Evolutionary conservation across 306 rosid species (phyloP).

Genomic region (Casuarina glauca): DNA sequence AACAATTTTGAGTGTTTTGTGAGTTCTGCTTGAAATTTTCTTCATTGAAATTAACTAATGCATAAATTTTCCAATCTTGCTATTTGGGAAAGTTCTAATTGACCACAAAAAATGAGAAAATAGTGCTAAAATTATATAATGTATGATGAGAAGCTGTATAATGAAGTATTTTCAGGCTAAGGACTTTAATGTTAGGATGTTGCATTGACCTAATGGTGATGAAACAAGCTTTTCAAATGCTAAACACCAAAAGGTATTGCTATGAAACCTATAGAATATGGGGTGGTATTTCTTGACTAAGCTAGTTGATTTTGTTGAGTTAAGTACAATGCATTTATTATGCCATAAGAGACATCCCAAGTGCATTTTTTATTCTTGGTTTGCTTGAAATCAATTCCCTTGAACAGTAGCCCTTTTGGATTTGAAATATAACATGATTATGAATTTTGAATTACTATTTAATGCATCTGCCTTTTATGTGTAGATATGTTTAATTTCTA

Average conservation of each 20-base stretch:
- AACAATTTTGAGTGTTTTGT: neutral
- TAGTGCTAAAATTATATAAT: neutral
- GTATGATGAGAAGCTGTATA: neutral
- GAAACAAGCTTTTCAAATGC: slow-evolving; percentile 43
- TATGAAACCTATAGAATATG: neutral
- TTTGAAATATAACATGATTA: neutral
- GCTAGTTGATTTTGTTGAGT: neutral
- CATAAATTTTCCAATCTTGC: neutral
- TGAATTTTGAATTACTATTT: neutral
- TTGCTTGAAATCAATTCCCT: neutral
- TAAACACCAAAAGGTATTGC: slow-evolving; percentile 57
- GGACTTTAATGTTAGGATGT: slow-evolving; percentile 37
- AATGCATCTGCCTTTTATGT: neutral
- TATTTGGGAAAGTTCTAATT: neutral
- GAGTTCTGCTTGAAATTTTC: neutral
- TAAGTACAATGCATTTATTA: neutral
- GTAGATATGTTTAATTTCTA: neutral
- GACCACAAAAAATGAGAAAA: neutral
- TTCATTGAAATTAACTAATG: neutral
- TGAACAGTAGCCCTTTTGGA: neutral
- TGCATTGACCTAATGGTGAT: slow-evolving; percentile 31
- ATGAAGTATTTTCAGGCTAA: slow-evolving; percentile 27
- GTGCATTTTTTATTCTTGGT: neutral
- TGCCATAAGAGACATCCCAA: neutral
- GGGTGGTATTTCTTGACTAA: neutral